Base-by-base conservation (phyloP, 345 rosid genomes). In the Physaria fendleri region DNA sequence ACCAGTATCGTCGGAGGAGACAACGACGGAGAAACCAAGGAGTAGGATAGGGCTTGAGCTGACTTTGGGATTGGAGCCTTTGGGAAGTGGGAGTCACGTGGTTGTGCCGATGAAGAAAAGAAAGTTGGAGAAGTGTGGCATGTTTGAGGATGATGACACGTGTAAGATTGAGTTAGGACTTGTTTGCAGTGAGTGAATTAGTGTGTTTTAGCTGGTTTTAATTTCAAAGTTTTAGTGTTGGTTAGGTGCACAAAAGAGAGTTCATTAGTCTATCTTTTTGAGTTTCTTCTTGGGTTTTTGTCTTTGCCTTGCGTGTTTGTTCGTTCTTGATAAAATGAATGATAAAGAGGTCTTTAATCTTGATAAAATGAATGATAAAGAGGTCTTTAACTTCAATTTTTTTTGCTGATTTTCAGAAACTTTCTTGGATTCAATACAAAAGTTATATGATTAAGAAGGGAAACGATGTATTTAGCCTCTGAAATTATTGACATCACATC, bases 91-190 rank as follows among this genome's bases (percentile, higher is more conserved):
- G 27, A 27, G 29, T 28, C 85, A 69, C 76, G 83, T 80, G 82
- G 76, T 87, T 0, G 77, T 88, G 0, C 96, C 96, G 0, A 71
- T 88, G 53, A 88, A 88, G 73, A 88, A 88, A 62, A 75, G 94
- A 29, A 83, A 74, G 62, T 35, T 82, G 3, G 83, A 78, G 47
- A 65, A 56, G 0, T 10, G 42, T 37, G 75, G 51, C n/a, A 57
- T 72, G 40, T 27, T 58, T 2, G 82, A 76, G 12, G 75, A 52
- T 10, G 81, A 77, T 15, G 69, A 56, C 65, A 59, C 82, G 65
- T 84, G 84, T 72, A 76, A 74, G 69, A 66, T 85, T 48, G 81
- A 78, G 77, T 78, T 88, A 20, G 85, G 90, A 38, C 82, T 82
- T 2, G 82, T 71, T 64, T 71, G 65, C 3, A 23, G 58, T n/a